Conservation (phyloP, 176 grass and related monocot species). For the Triticum monococcum region DNA sequence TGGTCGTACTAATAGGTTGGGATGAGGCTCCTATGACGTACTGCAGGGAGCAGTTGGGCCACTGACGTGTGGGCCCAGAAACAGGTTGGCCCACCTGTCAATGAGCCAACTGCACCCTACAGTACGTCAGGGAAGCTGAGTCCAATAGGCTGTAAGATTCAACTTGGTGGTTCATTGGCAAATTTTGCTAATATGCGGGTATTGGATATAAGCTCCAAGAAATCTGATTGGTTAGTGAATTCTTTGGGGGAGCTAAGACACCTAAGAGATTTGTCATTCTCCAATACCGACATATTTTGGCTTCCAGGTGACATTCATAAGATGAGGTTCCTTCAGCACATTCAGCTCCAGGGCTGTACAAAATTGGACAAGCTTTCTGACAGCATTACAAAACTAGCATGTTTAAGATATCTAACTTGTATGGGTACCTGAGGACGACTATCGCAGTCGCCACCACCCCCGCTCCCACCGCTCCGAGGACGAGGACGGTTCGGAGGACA, state of each 20-base stretch:
- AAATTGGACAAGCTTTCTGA: neutral
- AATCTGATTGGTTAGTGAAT: neutral
- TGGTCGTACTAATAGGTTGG: no score
- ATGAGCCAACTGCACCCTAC: no score
- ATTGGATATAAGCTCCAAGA: neutral
- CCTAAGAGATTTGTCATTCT: neutral
- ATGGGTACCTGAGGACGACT: no score
- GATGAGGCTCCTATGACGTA: no score
- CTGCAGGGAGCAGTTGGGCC: no score
- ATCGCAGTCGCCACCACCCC: no score
- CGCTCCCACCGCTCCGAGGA: no score
- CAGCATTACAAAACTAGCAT: neutral
- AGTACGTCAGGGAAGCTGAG: no score
- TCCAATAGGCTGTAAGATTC: no score
- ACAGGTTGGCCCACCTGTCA: no score
- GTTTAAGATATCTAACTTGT: neutral
- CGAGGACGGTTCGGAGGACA: no score
- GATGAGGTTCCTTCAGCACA: conserved; percentile 16
- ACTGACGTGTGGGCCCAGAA: no score
- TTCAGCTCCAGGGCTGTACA: neutral
- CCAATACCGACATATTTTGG: neutral
- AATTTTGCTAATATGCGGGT: neutral
- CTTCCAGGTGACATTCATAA: neutral
- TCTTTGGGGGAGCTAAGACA: conserved; percentile 5
- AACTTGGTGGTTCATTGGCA: neutral